These are phyloP conservation scores for Hirschioporus abietinus DNA, from an alignment of 768 basidiomycete species.

Conservation along the genomic window DNA sequence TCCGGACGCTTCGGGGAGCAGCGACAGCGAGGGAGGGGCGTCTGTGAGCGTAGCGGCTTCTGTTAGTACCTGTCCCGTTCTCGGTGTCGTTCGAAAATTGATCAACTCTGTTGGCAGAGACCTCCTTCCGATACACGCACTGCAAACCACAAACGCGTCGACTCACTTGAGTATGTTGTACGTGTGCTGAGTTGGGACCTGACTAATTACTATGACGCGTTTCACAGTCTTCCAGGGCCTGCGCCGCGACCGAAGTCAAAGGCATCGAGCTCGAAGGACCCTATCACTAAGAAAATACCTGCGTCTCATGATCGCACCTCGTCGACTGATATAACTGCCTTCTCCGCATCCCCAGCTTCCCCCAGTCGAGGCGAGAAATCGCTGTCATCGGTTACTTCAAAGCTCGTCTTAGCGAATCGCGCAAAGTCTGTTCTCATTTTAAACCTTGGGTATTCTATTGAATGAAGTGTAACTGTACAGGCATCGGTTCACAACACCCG, in stretches of 20 bases:
- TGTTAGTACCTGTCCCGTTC: background rate
- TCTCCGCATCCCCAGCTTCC: background rate
- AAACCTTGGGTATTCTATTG: background rate
- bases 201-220: background rate
- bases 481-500: background rate
- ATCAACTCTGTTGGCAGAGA: background rate
- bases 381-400: background rate
- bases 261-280: background rate
- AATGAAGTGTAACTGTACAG: background rate
- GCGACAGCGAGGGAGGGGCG: background rate
- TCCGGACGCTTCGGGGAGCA: background rate
- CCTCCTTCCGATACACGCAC: background rate
- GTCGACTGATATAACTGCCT: background rate
- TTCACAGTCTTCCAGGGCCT: background rate
- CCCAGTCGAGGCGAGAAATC: background rate
- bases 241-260: background rate
- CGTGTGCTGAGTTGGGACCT: background rate
- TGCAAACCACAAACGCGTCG: background rate
- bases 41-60: background rate
- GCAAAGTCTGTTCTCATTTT: background rate
- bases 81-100: background rate
- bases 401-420: background rate
- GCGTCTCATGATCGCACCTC: background rate
- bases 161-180: background rate
- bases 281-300: background rate